Base-by-base conservation (phyloP, 2,329 filamentous ascomycete genomes). In the Beauveria bassiana region DNA sequence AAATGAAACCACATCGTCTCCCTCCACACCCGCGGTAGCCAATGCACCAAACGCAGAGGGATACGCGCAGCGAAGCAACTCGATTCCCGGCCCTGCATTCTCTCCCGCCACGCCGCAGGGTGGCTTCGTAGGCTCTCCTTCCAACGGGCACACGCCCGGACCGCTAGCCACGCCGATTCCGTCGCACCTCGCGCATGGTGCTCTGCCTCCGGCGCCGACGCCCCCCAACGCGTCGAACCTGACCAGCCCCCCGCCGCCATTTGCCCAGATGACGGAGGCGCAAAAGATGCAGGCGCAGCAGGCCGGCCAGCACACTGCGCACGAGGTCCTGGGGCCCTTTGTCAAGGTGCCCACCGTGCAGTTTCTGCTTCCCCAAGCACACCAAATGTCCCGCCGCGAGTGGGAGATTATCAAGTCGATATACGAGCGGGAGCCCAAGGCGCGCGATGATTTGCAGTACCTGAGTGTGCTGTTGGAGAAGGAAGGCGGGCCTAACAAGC, bases 381-480 rank as follows among this genome's bases (percentile, higher is more conserved):
- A 81, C 22, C 81, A 83, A 55, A 90, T 89, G 79, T 81, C 86
- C 51, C 79, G 83, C n/a, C 77, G 82, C 18, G 90, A 96, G 70
- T 88, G 95, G 82, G 79, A 83, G 61, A 84, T 95, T 31, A 83
- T 97, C 64, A 81, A 83, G 57, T 80, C 82, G 45, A 86, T 93
- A 16, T 79, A 91, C 26, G 81, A 86, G 55, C 78, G 81, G 12
- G 86, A 91, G 60, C 84, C 86, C 0, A 81, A 80, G 24, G 84
- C 90, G 0, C 79, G 85, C 24, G 81, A 86, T 1, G 85, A 92
- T 68, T 72, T 87, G 20, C 75, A 79, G 56, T 77, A 84, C 59
- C 74, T 88, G 3, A 83, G 82, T 42, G 73, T 74, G 51, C 74
- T 86, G 22, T 70, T 87, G 14, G 84, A 85, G 60, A 79, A 78